Evolutionary conservation across 2,329 filamentous ascomycete species (phyloP), one percentile per base, ranked within the genome.

Genomic region (Neopestalotiopsis sp.): DNA sequence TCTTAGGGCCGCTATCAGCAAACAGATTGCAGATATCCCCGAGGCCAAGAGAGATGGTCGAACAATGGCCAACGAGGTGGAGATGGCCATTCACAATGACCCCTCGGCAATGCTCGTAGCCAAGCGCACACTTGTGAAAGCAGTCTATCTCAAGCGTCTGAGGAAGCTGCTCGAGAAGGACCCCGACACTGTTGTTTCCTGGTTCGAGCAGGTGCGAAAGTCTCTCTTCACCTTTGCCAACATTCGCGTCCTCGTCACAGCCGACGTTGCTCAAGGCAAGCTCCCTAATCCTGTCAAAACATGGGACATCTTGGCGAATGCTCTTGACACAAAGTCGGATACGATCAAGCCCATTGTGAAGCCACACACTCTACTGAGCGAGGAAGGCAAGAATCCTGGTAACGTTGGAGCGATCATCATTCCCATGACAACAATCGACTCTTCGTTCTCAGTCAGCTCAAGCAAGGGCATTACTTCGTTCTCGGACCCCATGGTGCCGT

Each of bases 341-440:
- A 82, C 88, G 0, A 85, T 97, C 67, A 84, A 90, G 14, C 91
- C 93, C 1, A 91, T 98, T 63, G 89, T 92, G 69, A 88, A 90
- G 72, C 89, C 91, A 9, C 85, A 88, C 65, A 87, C 89, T 52
- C 86, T 94, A n/a, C 89, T 97, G 67, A 97, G 90, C 71, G 84
- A 89, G 0, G 90, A 93, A 67, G 96, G 94, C 17, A 86, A 87
- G 66, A 89, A 88, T 6, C 92, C 95, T 0, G 96, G 96, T 14
- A 88, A 89, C 4, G 86, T 92, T 45, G 89, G 89, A 40, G 89
- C 91, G 40, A 92, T 94, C 73, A 88, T 99, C 67, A 89, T 98
- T 28, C 94, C 96, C 17, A 96, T 99, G 90, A 90, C 94, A 0
- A 92, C 94, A 0, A 92, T 98, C 65, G 96, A 99, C 82, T 97